A percentile compares a stretch with the other conserved stretches of the same genome.
phyloP scores from a whole-genome alignment of 2,329 filamentous ascomycete species.

The Nemania bipapillata region DNA sequence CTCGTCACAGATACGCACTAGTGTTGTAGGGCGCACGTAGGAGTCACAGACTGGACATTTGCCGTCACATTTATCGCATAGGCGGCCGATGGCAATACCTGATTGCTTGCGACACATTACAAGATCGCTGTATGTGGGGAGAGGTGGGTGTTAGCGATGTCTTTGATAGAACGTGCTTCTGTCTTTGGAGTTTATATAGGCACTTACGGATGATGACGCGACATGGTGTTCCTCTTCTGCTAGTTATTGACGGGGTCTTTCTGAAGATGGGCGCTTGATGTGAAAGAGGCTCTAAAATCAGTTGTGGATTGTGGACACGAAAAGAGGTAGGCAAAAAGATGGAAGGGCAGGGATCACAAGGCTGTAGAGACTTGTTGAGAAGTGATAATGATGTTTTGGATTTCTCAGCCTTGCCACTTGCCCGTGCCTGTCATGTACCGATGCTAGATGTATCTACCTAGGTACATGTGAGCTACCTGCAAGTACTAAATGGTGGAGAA shows the following conservation, averaged over 20 bases:
- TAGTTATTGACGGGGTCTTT: not conserved
- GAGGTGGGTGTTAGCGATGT: conserved; percentile 33
- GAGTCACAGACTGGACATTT: conserved; percentile 99
- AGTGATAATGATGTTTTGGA: conserved; percentile 44
- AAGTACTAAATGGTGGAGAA: not conserved
- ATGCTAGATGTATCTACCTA: not conserved
- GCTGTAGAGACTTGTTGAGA: conserved; percentile 3
- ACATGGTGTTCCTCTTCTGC: conserved; percentile 42
- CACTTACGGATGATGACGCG: conserved; percentile 51
- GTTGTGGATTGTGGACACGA: not conserved
- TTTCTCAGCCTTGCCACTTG: conserved; percentile 61
- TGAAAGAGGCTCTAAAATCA: not conserved
- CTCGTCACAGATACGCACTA: conserved; percentile 98
- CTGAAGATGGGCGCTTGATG: not conserved
- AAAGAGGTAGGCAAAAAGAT: not conserved
- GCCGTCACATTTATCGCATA: conserved; percentile 99
- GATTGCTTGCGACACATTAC: conserved; percentile 99
- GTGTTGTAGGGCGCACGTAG: conserved; percentile 96
- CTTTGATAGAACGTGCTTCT: not conserved
- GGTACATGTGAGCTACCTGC: no score
- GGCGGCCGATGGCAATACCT: conserved; percentile 95
- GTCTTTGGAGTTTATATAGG: conserved; percentile 50
- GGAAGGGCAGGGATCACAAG: not conserved
- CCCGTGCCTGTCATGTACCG: no score
- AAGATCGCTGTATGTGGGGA: conserved; percentile 73